These are phyloP conservation scores for Dryas octopetala DNA, from an alignment of 306 rosid species.

Conservation along the genomic window DNA sequence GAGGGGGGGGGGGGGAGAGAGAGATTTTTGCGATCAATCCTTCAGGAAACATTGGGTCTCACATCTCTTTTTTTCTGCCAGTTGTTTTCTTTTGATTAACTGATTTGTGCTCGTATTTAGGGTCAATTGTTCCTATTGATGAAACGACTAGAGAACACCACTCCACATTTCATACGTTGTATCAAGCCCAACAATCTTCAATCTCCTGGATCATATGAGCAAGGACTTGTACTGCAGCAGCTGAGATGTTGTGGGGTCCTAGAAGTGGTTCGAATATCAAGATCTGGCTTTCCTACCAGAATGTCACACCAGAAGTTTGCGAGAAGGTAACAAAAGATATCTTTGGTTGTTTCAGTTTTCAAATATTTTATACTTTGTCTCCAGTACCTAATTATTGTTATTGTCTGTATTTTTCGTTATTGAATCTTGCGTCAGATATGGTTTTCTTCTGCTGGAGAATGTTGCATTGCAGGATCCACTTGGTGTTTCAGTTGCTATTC, in stretches of 20 bases:
- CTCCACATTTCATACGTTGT: constrained; percentile 99
- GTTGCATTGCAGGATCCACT: constrained; percentile 92
- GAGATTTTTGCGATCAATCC: not conserved
- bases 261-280: constrained; percentile 96
- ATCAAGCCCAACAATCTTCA: constrained; percentile 96
- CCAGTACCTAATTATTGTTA: constrained; percentile 7
- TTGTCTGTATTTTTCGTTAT: constrained; percentile 6
- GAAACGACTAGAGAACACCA: constrained; percentile 93
- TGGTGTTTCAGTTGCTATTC: constrained; percentile 95
- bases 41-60: not conserved
- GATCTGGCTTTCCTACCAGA: constrained; percentile 98
- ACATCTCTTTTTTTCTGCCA: not conserved
- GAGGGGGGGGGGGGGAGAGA: no score
- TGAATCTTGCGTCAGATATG: constrained; percentile 66
- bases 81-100: constrained; percentile 24
- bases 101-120: constrained; percentile 45
- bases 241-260: constrained; percentile 97
- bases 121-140: constrained; percentile 90
- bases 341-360: constrained; percentile 2
- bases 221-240: constrained; percentile 94
- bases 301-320: constrained; percentile 96
- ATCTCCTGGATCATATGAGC: constrained; percentile 91
- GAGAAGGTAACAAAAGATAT: constrained; percentile 57
- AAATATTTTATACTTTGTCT: not conserved
- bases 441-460: constrained; percentile 88